Evolutionary conservation across 192 early-diverging fungal species (phyloP), one percentile per base, ranked within the genome.

Genomic region (Entomortierella lignicola): DNA sequence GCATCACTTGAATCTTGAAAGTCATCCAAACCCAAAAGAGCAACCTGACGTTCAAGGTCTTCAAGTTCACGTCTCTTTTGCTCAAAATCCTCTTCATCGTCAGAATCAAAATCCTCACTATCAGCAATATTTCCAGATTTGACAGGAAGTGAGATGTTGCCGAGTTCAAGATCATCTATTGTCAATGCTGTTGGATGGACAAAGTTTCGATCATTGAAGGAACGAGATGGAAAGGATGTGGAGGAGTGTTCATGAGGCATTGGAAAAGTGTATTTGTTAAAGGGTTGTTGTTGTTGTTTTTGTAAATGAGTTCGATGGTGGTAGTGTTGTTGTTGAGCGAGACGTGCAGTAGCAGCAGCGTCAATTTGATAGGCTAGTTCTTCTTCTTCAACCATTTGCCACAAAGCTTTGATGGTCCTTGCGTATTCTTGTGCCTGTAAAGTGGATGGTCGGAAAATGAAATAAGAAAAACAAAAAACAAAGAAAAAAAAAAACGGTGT

Each of bases 321-420:
- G 7, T 23, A 17, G 1, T 63, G 61, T 51, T 62, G 23, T 29
- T 44, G 60, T 26, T 39, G 60, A 44, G 37, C 60, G 34, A 27
- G 55, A 4, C 29, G 29, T 30, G 61, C 61, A 10, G 61, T 63
- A 26, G 48, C 61, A 30, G 61, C 61, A 27, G 61, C 61, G 27
- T 63, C 61, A 25, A 63, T 63, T 21, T 63, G 47, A 26, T 63
- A 63, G 47, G 61, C 47, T 18, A 63, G 47, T 37, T 63, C 61
- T 51, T 79, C 75, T 17, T 79, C 75, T 26, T 70, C 75, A n/a
- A 79, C 67, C 75, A 79, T 79, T 30, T 59, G 55, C 75, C 75
- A 79, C 25, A 79, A 51, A 7, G 67, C 60, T 57, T 79, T 79
- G 63, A 79, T 79, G 8, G 67, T 70, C 21, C 75, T 50, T 48